Evolutionary conservation across 202 grass and related monocot species (phyloP), one percentile per base, ranked within the genome.

Genomic region (Cymbopogon flexuosus): DNA sequence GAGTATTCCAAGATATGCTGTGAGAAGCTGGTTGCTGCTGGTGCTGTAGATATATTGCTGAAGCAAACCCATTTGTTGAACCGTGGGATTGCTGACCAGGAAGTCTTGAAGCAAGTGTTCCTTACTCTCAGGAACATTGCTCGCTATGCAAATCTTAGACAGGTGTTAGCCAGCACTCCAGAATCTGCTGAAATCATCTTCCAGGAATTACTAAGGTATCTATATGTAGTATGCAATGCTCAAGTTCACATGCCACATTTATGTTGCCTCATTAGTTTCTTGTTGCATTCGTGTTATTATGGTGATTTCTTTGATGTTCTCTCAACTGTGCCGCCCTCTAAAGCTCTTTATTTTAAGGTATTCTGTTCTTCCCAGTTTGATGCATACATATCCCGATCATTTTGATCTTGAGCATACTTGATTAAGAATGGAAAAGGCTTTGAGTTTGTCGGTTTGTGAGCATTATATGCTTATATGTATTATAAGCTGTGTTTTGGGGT

Each of bases 21-120:
- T n/a, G 85, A 90, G 78, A 85, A 30, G 45, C 65, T 93, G 14
- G 85, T 90, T 8, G 8, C 5, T 86, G 85, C 83, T 24, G 80
- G 83, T 78, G 91, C 80, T 36, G 73, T 90, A 31, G 80, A 81
- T 34, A 90, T 90, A 84, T 72, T 93, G 29, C 72, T 90, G 15
- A 90, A 88, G 62, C 80, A 86, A 82, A 81, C 88, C 11, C 31
- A 72, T 58, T 47, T 27, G 9, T 72, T 90, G 39, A 93, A 88
- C 51, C 91, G 91, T 40, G 85, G 88, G 5, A 57, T 90, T 52
- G 67, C 91, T 57, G 85, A 93, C 80, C 91, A 93, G 79, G 91
- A 93, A 82, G 83, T 93, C 33, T 31, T 84, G 77, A 90, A 88
- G 76, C 85, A 86, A 81, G 85, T 90, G 34, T 70, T 93, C 15